These are phyloP conservation scores for Dichomitus squalens DNA, from an alignment of 1,284 basidiomycete genomes.

Conservation along the genomic window DNA sequence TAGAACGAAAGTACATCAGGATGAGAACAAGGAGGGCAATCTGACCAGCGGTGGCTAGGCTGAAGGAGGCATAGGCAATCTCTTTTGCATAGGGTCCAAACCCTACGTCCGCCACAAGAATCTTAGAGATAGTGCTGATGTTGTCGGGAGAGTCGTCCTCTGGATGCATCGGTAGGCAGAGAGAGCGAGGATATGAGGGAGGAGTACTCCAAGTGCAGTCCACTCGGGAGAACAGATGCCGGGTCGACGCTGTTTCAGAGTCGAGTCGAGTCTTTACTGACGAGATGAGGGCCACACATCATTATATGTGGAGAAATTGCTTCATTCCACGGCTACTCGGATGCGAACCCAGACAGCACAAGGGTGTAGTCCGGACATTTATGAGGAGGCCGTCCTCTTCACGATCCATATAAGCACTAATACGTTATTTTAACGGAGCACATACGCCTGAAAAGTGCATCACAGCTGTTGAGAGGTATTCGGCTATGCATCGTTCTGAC, in stretches of 20 bases:
- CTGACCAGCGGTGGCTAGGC: slow-evolving; percentile 25
- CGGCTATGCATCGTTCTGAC: too few species aligned
- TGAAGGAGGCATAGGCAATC: slow-evolving; percentile 23
- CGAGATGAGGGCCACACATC: neutral
- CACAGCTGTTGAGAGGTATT: too few species aligned
- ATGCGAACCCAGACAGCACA: too few species aligned
- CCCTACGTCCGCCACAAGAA: slow-evolving; percentile 8
- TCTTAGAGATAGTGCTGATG: neutral
- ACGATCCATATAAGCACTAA: neutral
- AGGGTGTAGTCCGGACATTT: too few species aligned
- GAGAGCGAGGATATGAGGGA: neutral
- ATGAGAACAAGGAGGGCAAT: slow-evolving; percentile 21
- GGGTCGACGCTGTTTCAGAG: neutral
- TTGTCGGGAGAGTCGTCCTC: neutral
- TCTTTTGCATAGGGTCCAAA: slow-evolving; percentile 13
- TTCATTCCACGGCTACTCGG: neutral
- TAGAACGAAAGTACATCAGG: slow-evolving; percentile 18
- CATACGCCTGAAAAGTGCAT: too few species aligned
- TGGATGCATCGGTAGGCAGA: neutral
- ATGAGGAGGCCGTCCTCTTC: too few species aligned
- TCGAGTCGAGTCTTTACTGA: too few species aligned
- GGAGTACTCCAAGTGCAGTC: neutral
- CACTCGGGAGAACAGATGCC: neutral
- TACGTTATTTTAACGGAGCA: neutral
- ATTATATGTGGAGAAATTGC: neutral